These are phyloP conservation scores for Vaccinium darrowii DNA, from an alignment of 148 eudicot species.

Conservation along the genomic window DNA sequence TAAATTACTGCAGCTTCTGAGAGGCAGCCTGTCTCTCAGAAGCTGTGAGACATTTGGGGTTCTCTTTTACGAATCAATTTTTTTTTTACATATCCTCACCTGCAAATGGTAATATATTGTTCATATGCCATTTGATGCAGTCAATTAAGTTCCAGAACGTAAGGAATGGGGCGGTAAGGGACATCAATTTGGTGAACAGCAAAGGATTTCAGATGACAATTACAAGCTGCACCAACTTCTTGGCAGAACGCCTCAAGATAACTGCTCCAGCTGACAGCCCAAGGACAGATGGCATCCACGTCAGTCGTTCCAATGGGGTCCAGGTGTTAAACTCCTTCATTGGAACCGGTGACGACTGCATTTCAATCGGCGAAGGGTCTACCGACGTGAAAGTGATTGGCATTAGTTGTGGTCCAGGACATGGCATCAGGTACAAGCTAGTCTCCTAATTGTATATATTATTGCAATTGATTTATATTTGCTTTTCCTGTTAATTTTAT, in stretches of 20 bases:
- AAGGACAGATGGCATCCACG: constrained; percentile 60
- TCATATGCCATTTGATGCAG: neutral
- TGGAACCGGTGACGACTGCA: constrained; percentile 57
- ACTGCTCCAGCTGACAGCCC: constrained; percentile 40
- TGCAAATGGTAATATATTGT: neutral
- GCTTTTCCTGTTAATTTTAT: neutral
- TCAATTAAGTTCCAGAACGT: neutral
- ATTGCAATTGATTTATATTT: neutral
- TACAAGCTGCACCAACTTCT: constrained; percentile 31
- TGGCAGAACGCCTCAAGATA: constrained; percentile 32
- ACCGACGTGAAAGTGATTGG: constrained; percentile 22
- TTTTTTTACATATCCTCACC: neutral
- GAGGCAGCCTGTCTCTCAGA: neutral
- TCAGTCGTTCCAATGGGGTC: constrained; percentile 33
- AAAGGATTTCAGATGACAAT: constrained; percentile 33
- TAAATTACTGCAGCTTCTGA: neutral
- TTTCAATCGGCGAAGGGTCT: constrained; percentile 52
- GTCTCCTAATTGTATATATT: neutral
- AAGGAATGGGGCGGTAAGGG: neutral
- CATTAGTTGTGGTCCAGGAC: constrained; percentile 57
- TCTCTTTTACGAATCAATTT: neutral
- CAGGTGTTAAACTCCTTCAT: constrained; percentile 30
- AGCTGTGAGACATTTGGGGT: neutral
- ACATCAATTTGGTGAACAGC: constrained; percentile 3
- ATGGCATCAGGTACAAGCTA: constrained; percentile 51